These are phyloP conservation scores for Fraxinus greggii DNA, from an alignment of 305 asterid genomes.

Conservation along the genomic window DNA sequence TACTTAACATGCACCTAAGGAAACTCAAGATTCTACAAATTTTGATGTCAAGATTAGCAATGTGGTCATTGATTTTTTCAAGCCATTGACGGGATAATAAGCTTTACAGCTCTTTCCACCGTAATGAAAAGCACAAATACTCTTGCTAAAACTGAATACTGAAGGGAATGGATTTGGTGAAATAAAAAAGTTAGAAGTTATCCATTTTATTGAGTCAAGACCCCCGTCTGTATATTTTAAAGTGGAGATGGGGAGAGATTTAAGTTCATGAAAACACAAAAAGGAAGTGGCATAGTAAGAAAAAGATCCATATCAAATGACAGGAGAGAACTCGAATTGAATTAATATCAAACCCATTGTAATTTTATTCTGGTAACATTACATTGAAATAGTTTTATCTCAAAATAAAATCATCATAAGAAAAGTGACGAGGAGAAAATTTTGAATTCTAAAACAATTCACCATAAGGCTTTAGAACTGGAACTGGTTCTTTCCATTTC, in stretches of 20 bases:
- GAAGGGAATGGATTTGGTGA: not conserved
- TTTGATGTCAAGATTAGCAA: not conserved
- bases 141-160: not conserved
- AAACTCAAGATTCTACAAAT: not conserved
- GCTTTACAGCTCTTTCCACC: not conserved
- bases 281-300: not conserved
- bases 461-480: not conserved
- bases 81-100: not conserved
- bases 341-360: not conserved
- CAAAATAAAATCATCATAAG: not conserved
- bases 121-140: not conserved
- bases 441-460: not conserved
- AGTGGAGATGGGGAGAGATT: not conserved
- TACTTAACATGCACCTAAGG: not conserved
- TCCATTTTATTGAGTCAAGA: not conserved
- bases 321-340: not conserved
- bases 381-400: not conserved
- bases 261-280: not conserved
- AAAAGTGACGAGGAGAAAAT: not conserved
- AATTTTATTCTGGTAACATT: not conserved
- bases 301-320: not conserved
- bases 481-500: not conserved
- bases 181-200: not conserved
- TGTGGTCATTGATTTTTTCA: not conserved
- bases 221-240: not conserved